Evolutionary conservation across 768 basidiomycete genomes (phyloP).

Genomic region (Boletus tylopilopsis): DNA sequence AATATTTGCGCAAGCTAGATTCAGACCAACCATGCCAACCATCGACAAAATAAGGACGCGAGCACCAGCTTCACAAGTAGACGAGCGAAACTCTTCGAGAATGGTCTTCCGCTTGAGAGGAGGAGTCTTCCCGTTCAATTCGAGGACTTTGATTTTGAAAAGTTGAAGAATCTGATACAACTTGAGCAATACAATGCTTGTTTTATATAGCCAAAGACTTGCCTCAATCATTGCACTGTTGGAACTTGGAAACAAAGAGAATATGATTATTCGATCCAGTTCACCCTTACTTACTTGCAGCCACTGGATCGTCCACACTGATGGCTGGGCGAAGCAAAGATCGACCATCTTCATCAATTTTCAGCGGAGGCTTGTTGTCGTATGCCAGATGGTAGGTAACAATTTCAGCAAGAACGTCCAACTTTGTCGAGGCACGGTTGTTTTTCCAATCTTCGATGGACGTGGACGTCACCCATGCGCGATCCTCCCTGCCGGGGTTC

Average conservation of each 20-base stretch:
- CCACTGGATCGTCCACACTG: background rate
- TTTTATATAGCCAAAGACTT: too few species aligned
- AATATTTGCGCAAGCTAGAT: background rate
- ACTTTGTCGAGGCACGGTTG: too few species aligned
- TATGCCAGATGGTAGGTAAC: background rate
- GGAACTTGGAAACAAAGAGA: too few species aligned
- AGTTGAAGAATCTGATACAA: too few species aligned
- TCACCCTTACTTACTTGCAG: too few species aligned
- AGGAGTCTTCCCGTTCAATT: background rate
- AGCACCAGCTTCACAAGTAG: background rate
- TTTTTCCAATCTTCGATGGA: too few species aligned
- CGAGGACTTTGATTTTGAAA: background rate
- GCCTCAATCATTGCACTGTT: too few species aligned
- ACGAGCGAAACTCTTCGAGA: constrained; percentile 2
- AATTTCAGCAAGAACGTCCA: too few species aligned
- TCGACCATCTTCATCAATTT: background rate
- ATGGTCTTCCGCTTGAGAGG: background rate
- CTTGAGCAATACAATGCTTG: too few species aligned
- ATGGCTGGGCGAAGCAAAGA: background rate
- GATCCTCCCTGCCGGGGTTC: background rate
- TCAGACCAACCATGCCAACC: background rate
- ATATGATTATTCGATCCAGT: too few species aligned
- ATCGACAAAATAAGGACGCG: constrained; percentile 7
- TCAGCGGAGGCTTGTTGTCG: background rate
- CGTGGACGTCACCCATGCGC: too few species aligned